A percentile compares a stretch with the other conserved stretches of the same genome.
Conservation (phyloP, 2,329 filamentous ascomycete genomes). For the Cercospora zeae-maydis region DNA sequence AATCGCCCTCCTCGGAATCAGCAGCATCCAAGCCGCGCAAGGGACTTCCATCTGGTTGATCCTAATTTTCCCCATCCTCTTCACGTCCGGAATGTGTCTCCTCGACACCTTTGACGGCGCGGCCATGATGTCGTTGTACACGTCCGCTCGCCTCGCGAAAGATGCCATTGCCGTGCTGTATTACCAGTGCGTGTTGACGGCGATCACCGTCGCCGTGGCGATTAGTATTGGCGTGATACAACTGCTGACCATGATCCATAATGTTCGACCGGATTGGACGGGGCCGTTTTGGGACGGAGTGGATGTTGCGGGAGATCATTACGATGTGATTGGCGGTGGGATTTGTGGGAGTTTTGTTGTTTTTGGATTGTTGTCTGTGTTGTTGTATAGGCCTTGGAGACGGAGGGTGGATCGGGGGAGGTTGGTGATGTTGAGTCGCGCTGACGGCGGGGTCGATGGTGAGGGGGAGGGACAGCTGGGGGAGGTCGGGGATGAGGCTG, state of each 20-base stretch:
- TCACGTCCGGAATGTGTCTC: constrained; percentile 93
- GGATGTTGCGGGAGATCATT: constrained; percentile 69
- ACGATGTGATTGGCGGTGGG: constrained; percentile 77
- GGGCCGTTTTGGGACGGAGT: constrained; percentile 92
- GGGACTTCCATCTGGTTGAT: constrained; percentile 94
- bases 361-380: constrained; percentile 67
- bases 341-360: constrained; percentile 84
- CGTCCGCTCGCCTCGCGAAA: constrained; percentile 69
- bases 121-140: constrained; percentile 92
- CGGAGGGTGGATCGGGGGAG: constrained; percentile 48
- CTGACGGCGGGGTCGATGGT: constrained; percentile 3
- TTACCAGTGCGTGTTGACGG: constrained; percentile 84
- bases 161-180: constrained; percentile 89
- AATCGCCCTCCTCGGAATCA: constrained; percentile 85
- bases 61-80: constrained; percentile 82
- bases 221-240: constrained; percentile 84
- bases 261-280: constrained; percentile 63
- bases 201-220: constrained; percentile 77
- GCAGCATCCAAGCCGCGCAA: constrained; percentile 76
- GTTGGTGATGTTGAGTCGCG: neutral
- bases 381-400: constrained; percentile 79
- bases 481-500: constrained; percentile 16
- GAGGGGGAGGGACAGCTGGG: neutral
- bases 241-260: constrained; percentile 71
- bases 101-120: constrained; percentile 90